phyloP scores from a whole-genome alignment of 2,329 filamentous ascomycete genomes.

The Aphanoascus verrucosus region DNA sequence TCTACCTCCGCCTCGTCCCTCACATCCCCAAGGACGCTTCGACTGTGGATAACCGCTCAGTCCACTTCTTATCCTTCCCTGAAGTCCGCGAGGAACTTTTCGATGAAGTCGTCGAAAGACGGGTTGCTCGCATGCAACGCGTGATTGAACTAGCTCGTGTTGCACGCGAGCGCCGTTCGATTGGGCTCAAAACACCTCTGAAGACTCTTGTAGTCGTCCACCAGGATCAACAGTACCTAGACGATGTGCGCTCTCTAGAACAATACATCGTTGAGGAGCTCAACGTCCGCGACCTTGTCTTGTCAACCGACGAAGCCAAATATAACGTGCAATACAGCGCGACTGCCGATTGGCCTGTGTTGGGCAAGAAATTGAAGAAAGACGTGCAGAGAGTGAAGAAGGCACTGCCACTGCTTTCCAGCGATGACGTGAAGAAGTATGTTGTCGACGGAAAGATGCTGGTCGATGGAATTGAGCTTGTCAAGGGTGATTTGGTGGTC shows the following conservation, averaged over 20 bases:
- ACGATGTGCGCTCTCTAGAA: constrained; percentile 75
- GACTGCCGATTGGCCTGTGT: constrained; percentile 79
- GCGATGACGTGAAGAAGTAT: constrained; percentile 70
- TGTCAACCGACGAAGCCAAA: constrained; percentile 76
- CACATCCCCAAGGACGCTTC: constrained; percentile 63
- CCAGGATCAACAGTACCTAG: constrained; percentile 67
- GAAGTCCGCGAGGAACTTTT: constrained; percentile 82
- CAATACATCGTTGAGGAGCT: constrained; percentile 86
- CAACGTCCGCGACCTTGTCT: constrained; percentile 73
- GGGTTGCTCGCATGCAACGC: constrained; percentile 83
- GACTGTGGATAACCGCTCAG: constrained; percentile 64
- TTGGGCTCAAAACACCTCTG: constrained; percentile 82
- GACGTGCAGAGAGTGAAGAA: constrained; percentile 87
- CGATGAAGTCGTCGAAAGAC: constrained; percentile 72
- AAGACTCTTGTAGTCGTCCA: constrained; percentile 86
- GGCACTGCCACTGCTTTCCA: constrained; percentile 67
- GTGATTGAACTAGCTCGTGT: constrained; percentile 86
- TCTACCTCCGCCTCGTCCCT: constrained; percentile 73
- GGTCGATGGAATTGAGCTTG: constrained; percentile 76
- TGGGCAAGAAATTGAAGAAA: constrained; percentile 97
- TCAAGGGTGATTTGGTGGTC: constrained; percentile 72
- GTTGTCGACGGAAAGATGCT: constrained; percentile 60
- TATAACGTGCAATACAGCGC: constrained; percentile 91
- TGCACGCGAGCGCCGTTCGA: constrained; percentile 70
- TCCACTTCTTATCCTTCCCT: constrained; percentile 88